Conservation (phyloP, 2,329 filamentous ascomycete species). For the Pseudogymnoascus sp. region DNA sequence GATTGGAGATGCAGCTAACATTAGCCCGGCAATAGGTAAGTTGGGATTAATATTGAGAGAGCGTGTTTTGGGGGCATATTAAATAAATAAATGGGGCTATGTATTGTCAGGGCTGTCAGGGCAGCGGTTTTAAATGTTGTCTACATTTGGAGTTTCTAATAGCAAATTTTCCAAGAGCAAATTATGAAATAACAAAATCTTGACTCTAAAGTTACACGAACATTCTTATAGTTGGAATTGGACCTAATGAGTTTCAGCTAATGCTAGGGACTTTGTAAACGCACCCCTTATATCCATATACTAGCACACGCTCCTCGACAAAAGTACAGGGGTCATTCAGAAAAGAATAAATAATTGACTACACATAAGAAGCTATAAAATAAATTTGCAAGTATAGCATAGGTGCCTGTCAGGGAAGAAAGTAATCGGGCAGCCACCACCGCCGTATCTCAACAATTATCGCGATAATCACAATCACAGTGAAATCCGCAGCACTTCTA, state of each 20-base stretch:
- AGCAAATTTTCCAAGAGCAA: neutral
- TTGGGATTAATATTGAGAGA: conserved; percentile 7
- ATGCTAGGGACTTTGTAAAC: neutral
- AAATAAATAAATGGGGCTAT: neutral
- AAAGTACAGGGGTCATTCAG: neutral
- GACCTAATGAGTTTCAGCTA: neutral
- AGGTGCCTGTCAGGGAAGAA: neutral
- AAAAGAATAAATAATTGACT: neutral
- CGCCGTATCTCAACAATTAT: neutral
- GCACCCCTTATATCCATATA: neutral
- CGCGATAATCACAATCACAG: neutral
- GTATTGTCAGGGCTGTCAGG: neutral
- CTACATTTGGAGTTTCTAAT: neutral
- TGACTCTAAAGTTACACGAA: neutral
- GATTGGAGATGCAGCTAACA: neutral
- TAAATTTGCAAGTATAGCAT: neutral
- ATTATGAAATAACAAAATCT: neutral
- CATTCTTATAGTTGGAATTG: neutral
- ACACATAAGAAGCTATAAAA: no score
- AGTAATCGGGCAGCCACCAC: neutral
- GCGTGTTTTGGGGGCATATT: conserved; percentile 2
- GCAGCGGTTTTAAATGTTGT: neutral
- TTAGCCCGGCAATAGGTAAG: conserved; percentile 6
- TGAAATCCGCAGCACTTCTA: neutral
- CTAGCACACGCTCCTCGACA: neutral